phyloP scores from a whole-genome alignment of 202 grass and related monocot species.

The Bolboschoenoplectus hybrid region DNA sequence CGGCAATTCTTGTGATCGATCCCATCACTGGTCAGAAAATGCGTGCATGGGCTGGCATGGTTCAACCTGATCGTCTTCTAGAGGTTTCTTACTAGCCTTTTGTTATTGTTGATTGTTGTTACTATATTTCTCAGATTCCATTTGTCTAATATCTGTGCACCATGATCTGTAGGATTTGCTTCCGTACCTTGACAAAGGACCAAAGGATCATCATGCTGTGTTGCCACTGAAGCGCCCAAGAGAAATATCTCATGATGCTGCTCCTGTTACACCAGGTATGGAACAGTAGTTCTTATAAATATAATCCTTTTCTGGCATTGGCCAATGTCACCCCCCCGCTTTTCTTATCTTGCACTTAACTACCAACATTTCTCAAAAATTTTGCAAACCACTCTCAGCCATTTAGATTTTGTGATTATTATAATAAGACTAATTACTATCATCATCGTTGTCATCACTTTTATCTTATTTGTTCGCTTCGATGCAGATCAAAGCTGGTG shows the following conservation, averaged over 20 bases:
- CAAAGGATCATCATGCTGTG: slow-evolving; percentile 75
- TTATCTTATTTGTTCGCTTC: too few relatives aligned
- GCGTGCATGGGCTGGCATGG: slow-evolving; percentile 79
- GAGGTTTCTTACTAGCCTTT: slow-evolving; percentile 57
- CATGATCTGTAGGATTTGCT: slow-evolving; percentile 71
- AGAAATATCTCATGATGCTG: slow-evolving; percentile 64
- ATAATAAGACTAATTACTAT: not conserved
- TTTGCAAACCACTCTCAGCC: not conserved
- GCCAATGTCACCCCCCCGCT: not conserved
- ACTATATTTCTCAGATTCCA: not conserved
- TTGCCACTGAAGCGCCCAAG: slow-evolving; percentile 92
- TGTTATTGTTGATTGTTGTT: slow-evolving; percentile 9
- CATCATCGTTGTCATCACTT: too few relatives aligned
- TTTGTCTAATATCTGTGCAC: not conserved
- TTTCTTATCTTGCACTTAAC: not conserved
- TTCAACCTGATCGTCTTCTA: slow-evolving; percentile 82
- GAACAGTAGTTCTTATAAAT: slow-evolving; percentile 10
- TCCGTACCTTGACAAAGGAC: slow-evolving; percentile 89
- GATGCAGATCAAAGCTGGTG: not conserved
- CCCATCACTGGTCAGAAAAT: slow-evolving; percentile 97
- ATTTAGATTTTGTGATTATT: not conserved
- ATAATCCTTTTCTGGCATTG: slow-evolving; percentile 2
- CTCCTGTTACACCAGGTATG: slow-evolving; percentile 52
- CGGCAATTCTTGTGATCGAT: slow-evolving; percentile 82
- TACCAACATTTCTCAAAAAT: not conserved